These are phyloP conservation scores for Teunomyces stri DNA, from an alignment of 805 yeast species.

Conservation along the genomic window DNA sequence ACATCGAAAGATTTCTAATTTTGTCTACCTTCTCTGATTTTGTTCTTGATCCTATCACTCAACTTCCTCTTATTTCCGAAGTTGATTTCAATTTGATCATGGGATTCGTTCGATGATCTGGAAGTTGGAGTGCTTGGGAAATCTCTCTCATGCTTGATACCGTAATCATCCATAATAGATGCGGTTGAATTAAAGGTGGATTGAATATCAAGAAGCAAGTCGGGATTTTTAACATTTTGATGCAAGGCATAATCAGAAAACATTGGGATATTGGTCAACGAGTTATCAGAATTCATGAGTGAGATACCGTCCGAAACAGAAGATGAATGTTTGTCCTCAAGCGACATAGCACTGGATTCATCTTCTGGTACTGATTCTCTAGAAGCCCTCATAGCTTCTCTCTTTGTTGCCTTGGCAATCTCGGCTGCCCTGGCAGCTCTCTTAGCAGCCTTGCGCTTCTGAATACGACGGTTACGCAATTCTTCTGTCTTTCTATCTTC, in stretches of 20 bases:
- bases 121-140: slow-evolving; percentile 2
- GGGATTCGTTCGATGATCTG: slow-evolving; percentile 18
- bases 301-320: slow-evolving; percentile 62
- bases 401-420: slow-evolving; percentile 5
- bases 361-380: slow-evolving; percentile 8
- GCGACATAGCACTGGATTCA: slow-evolving; percentile 18
- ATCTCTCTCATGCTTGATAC: slow-evolving; percentile 7
- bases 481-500: slow-evolving; percentile 50
- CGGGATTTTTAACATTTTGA: slow-evolving; percentile 24
- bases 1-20: background rate
- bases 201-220: slow-evolving; percentile 20
- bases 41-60: slow-evolving; percentile 33
- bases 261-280: slow-evolving; percentile 64
- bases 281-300: slow-evolving; percentile 58
- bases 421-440: slow-evolving; percentile 11
- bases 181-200: slow-evolving; percentile 27
- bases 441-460: slow-evolving; percentile 22
- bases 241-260: slow-evolving; percentile 50
- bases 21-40: slow-evolving; percentile 36
- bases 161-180: slow-evolving; percentile 35
- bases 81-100: slow-evolving; percentile 32
- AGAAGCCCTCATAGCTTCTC: background rate
- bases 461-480: slow-evolving; percentile 42
- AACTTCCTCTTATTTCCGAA: slow-evolving; percentile 22
- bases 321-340: slow-evolving; percentile 22